These are phyloP conservation scores for Gaultheria prostrata DNA, from an alignment of 148 eudicot genomes.

Conservation along the genomic window DNA sequence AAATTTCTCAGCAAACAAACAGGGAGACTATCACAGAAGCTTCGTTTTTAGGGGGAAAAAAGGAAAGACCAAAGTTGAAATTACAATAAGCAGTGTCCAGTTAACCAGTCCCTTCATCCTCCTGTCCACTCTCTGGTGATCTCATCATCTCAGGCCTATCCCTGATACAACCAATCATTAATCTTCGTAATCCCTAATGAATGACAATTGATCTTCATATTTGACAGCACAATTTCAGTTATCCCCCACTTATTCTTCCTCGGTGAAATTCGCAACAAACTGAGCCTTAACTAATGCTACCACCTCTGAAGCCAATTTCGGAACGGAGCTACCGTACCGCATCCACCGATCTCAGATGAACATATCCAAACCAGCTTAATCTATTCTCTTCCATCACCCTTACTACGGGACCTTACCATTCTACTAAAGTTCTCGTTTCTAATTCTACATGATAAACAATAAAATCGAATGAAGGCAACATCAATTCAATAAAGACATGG, in stretches of 20 bases:
- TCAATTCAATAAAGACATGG: not conserved
- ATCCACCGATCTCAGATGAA: not conserved
- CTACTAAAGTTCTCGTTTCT: not conserved
- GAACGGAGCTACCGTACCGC: not conserved
- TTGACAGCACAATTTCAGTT: not conserved
- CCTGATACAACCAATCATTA: not conserved
- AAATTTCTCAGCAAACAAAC: slow-evolving; percentile 1
- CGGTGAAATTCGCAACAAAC: not conserved
- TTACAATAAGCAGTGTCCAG: not conserved
- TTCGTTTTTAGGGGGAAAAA: not conserved
- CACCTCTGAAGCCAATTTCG: not conserved
- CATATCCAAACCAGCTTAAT: not conserved
- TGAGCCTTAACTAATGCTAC: not conserved
- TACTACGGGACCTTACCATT: not conserved
- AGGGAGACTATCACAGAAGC: not conserved
- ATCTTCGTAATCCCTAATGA: not conserved
- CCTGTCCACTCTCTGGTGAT: not conserved
- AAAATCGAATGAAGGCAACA: not conserved
- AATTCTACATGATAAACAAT: not conserved
- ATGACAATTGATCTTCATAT: not conserved
- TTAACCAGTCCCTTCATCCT: not conserved
- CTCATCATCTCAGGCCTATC: not conserved
- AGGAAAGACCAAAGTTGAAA: not conserved
- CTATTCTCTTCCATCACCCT: not conserved
- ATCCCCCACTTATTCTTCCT: not conserved